Percentiles rank a stretch among this genome's conserved stretches.
Evolutionary conservation across 1,284 basidiomycete species (phyloP).

Genomic region (Moesziomyces globuligerus): DNA sequence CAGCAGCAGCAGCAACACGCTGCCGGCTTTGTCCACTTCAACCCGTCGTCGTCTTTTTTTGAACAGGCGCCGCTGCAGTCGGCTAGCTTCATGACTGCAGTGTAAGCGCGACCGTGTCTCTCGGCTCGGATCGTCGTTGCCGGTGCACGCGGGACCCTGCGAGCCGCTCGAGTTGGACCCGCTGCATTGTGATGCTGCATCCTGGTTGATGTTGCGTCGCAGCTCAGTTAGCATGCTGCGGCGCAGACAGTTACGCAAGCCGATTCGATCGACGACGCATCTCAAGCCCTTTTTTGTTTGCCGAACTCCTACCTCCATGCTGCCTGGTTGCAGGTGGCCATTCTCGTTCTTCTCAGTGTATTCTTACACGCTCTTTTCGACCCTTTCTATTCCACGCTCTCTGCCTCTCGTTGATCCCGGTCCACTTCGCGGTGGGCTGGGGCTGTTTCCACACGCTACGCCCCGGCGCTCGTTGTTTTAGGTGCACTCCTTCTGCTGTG

Average conservation of each 20-base stretch:
- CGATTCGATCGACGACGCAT: no score
- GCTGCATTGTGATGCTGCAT: no score
- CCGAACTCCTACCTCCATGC: no score
- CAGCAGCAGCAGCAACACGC: constrained; percentile 27
- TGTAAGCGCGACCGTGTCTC: constrained; percentile 25
- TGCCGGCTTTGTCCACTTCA: constrained; percentile 16
- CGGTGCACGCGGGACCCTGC: not conserved
- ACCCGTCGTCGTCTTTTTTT: constrained; percentile 46
- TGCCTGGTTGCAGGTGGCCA: not conserved
- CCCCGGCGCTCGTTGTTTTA: no score
- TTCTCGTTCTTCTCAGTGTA: not conserved
- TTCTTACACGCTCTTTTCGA: not conserved
- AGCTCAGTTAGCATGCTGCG: constrained; percentile 25
- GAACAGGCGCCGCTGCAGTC: constrained; percentile 49
- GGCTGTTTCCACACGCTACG: no score
- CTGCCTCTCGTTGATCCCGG: not conserved
- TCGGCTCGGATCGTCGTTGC: no score
- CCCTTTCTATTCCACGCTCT: not conserved
- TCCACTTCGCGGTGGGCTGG: no score
- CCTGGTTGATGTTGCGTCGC: constrained; percentile 12
- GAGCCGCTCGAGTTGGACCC: not conserved
- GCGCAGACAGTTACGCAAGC: constrained; percentile 16
- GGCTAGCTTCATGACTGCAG: constrained; percentile 49
- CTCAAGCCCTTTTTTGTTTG: no score
- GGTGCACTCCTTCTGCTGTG: no score